Base-by-base conservation (phyloP, 2,329 filamentous ascomycete genomes). In the Botrytis cinerea region DNA sequence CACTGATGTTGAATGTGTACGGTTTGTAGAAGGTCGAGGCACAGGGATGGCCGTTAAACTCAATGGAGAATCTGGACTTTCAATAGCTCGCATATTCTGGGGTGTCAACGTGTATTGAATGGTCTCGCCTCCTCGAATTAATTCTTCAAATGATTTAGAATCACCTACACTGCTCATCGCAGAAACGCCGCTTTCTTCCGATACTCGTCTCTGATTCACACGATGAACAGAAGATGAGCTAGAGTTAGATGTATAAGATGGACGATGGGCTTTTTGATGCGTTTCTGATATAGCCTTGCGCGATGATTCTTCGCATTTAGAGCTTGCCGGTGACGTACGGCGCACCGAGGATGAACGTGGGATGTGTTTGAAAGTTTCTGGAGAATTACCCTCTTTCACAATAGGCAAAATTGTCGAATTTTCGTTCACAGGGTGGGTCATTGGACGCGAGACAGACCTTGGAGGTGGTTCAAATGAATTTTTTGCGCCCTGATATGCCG, bases 81-180 rank as follows among this genome's bases (percentile, higher is more conserved):
- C 90, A 78, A 93, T 90, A 76, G 93, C 88, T 75, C 92, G 90
- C 88, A 95, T 93, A 77, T 87, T 93, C 79, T 92, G 90, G 0
- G 93, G 93, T 0, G 93, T 96, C 43, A 95, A 85, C 2, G 93
- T 95, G 81, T 92, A 95, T 78, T 93, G 93, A 61, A 95, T 90
- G 1, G 93, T 95, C 80, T 94, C 89, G 78, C 94, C 91, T 81
- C 93, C 94, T 73, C 93, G 89, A 75, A 96, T 95, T 69, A 95
- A 85, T 77, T 94, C 88, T 79, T 96, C 93, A 78, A 96, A 91
- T 77, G 92, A 90, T 64, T 87, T 89, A 16, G 89, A 87, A 67
- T 91, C 88, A 73, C 91, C 88, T 63, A 89, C 88, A 10, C 84
- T 83, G 10, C 80, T 80, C 66, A 68, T 68, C 18, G 66, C 48